Base-by-base conservation (phyloP, 1,284 basidiomycete genomes). In the Cryptococcus depauperatus region DNA sequence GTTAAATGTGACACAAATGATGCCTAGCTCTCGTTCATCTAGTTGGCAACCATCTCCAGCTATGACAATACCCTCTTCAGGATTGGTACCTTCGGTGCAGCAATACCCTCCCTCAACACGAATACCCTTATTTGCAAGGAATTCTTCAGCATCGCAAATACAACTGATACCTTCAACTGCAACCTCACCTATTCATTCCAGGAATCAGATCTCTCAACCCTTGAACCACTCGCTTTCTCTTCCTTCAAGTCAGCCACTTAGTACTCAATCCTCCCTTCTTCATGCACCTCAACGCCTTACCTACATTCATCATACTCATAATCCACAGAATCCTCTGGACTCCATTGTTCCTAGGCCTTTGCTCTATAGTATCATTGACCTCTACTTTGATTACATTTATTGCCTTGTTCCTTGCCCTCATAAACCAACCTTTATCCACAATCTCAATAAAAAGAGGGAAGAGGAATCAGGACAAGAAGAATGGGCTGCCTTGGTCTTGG, bases 311-410 rank as follows among this genome's bases (percentile, higher is more conserved):
- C 41, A 27, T 16, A 27, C 33, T 1, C 41, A 49, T 21, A 53
- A 57, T 28, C 51, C 55, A 3, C 9, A 35, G 6, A 70, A 69
- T 37, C 63, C 66, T 0, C 45, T 71, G 35, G 68, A 71, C 30
- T 47, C 52, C 13, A 44, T 69, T 30, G 43, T 71, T 3, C 64
- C 66, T 1, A 54, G 68, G 7, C 50, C 52, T 3, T 37, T 63
- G 13, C 53, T 69, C 9, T 48, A 65, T 33, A 56, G 55, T 23
- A 58, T 68, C 40, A 62, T 68, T 41, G 51, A 54, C 43, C 43
- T 66, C 4, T 68, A 62, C 55, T 68, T 66, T 44, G 64, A 68
- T 48, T 68, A 66, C 43, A 59, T 68, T 13, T 50, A 59, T 50
- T 46, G 44, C 37, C 50, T 68, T 14, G 66, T 61, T 8, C 66